Evolutionary conservation across 768 basidiomycete species (phyloP).

Genomic region (Austroboletus eburneus): DNA sequence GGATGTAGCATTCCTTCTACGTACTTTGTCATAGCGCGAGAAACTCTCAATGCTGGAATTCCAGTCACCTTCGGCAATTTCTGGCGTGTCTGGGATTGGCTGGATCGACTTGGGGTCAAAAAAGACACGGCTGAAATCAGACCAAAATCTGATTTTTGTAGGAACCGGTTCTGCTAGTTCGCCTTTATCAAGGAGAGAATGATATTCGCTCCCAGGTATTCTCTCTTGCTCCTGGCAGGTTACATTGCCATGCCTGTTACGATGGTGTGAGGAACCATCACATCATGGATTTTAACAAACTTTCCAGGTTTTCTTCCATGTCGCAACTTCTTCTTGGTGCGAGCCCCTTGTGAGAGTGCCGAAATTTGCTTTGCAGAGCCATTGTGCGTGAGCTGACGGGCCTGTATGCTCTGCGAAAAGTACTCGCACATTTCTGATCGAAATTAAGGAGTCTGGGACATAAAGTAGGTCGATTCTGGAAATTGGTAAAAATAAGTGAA

Average conservation of each 20-base stretch:
- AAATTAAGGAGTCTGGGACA: slow-evolving; percentile 65
- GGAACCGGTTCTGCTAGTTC: slow-evolving; percentile 8
- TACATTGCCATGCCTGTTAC: slow-evolving; percentile 45
- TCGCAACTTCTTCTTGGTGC: slow-evolving; percentile 27
- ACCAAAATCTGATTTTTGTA: slow-evolving; percentile 43
- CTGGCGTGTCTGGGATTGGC: slow-evolving; percentile 53
- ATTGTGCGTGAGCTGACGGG: slow-evolving; percentile 4
- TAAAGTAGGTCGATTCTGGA: slow-evolving; percentile 36
- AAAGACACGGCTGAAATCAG: slow-evolving; percentile 49
- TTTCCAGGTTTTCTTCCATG: slow-evolving; percentile 17
- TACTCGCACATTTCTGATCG: slow-evolving; percentile 55
- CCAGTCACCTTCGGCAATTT: slow-evolving; percentile 55
- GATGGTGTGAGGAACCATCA: slow-evolving; percentile 1
- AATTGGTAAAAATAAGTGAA: neutral
- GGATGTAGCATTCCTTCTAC: slow-evolving; percentile 6
- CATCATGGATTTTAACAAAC: neutral
- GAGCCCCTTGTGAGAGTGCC: slow-evolving; percentile 49
- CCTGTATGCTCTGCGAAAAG: slow-evolving; percentile 1
- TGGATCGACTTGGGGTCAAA: slow-evolving; percentile 66
- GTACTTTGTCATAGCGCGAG: slow-evolving; percentile 51
- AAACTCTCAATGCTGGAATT: slow-evolving; percentile 48
- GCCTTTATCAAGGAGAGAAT: slow-evolving; percentile 33
- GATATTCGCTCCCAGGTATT: slow-evolving; percentile 54
- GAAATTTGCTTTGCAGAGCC: slow-evolving; percentile 50
- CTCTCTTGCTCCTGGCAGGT: slow-evolving; percentile 49